Percentiles rank a stretch among this genome's conserved stretches.
Conservation (phyloP, 1,284 basidiomycete genomes). For the Heliocybe sulcata region DNA sequence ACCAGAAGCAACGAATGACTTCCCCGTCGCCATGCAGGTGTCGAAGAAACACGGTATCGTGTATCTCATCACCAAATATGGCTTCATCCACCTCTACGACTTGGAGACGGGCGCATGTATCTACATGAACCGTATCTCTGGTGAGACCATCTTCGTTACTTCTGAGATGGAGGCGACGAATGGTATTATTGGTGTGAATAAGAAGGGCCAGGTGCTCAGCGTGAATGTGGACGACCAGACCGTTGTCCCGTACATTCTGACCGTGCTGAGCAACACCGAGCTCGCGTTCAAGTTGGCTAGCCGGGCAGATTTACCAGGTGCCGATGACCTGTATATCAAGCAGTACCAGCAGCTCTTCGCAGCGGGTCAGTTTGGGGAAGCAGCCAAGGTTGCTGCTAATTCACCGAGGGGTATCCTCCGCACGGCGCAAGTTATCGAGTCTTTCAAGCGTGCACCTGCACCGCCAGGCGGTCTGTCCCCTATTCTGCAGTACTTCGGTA, state of each 20-base stretch:
- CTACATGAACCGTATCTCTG: slow-evolving; percentile 99
- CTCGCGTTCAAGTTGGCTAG: slow-evolving; percentile 98
- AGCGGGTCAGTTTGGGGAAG: slow-evolving; percentile 87
- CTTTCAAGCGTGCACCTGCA: slow-evolving; percentile 93
- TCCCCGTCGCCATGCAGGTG: slow-evolving; percentile 99
- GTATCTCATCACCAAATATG: slow-evolving; percentile 98
- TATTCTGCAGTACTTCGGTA: slow-evolving; percentile 98
- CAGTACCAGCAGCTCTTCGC: slow-evolving; percentile 95
- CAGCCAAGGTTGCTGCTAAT: slow-evolving; percentile 98
- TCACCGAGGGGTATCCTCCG: slow-evolving; percentile 97
- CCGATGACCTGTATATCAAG: slow-evolving; percentile 94
- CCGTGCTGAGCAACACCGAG: slow-evolving; percentile 94
- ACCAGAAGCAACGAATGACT: slow-evolving; percentile 96
- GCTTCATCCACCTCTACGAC: slow-evolving; percentile 99
- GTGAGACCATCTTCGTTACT: slow-evolving; percentile 99
- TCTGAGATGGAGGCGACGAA: slow-evolving; percentile 91
- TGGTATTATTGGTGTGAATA: slow-evolving; percentile 99
- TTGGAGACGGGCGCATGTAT: slow-evolving; percentile 97
- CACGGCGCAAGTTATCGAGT: slow-evolving; percentile 94
- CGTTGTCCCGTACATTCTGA: slow-evolving; percentile 92
- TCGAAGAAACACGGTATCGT: slow-evolving; percentile 96
- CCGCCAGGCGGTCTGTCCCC: slow-evolving; percentile 91
- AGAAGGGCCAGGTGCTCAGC: slow-evolving; percentile 97
- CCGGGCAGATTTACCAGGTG: slow-evolving; percentile 95
- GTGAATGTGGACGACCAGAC: slow-evolving; percentile 97